Evolutionary conservation across 768 basidiomycete genomes (phyloP), one percentile per base, ranked within the genome.

Genomic region (Tulasnella sp.): DNA sequence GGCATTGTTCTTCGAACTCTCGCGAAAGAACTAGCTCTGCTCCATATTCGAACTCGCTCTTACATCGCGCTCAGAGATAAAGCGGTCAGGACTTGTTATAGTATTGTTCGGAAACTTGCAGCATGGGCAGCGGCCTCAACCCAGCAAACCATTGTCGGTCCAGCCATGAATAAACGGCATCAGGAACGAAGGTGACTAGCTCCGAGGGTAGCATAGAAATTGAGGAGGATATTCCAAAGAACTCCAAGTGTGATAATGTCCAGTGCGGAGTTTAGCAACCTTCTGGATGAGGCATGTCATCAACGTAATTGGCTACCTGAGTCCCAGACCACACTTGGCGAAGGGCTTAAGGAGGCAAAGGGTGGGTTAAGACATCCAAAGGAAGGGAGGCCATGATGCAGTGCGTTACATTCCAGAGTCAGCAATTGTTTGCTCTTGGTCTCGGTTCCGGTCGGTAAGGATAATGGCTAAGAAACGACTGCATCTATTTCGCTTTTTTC

Each of bases 371-470:
- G 56, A 24, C n/a, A 24, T 14, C 12, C 44, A 74, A 27, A 31
- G 16, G 73, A 16, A n/a, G 73, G 21, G 39, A 40, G 31, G n/a
- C 31, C 2, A n/a, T 52, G 24, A 38, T 10, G 24, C 14, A 38
- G 21, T 3, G 40, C 10, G 42, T 24, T 34, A 75, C 73, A 36
- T 21, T 86, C 84, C 85, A 88, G 48, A 90, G 80, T 9, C 83
- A 83, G 80, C 89, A 89, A 68, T 82, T 87, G 83, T 89, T 87
- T 19, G 84, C 85, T 48, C 89, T 5, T 77, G 82, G 82, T 85
- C 89, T 16, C 87, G 85, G 83, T 89, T 88, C 72, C 82, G 82
- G 82, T 90, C 89, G 12, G 89, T 89, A 81, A 89, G 87, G 68
- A 89, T 86, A 42, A 79, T 79, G 12, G 78, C 78, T 79, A 74